Conservation (phyloP, 169 alveolate genomes). For the Plasmodium vinckei region DNA sequence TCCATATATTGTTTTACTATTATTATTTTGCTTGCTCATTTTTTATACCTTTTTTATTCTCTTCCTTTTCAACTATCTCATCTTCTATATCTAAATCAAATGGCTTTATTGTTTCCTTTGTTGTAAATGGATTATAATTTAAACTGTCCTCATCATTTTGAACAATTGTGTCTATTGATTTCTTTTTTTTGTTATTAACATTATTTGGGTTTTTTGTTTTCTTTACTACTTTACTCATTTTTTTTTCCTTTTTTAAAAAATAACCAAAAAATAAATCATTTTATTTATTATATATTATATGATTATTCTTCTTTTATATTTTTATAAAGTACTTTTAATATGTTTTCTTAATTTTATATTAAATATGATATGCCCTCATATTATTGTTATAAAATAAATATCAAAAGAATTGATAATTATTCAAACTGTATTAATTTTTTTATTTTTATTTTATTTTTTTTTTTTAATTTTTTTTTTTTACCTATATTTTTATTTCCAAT, state of each 20-base stretch:
- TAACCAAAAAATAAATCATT: too few relatives aligned
- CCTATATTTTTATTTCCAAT: too few relatives aligned
- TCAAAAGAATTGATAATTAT: too few relatives aligned
- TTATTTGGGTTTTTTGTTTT: constrained; percentile 4
- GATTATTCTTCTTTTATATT: neutral
- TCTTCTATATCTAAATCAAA: constrained; percentile 27
- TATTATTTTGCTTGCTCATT: neutral
- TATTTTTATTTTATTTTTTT: too few relatives aligned
- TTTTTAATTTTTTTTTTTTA: too few relatives aligned
- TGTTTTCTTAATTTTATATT: too few relatives aligned
- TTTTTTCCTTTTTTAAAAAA: neutral
- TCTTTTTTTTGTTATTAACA: constrained; percentile 5
- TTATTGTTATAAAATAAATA: too few relatives aligned
- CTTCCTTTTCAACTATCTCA: constrained; percentile 5
- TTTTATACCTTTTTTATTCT: constrained; percentile 8
- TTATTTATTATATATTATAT: neutral
- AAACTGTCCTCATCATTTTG: neutral
- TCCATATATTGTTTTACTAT: too few relatives aligned
- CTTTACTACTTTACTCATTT: constrained; percentile 23
- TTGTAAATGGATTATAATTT: constrained; percentile 29
- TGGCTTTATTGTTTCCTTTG: constrained; percentile 22
- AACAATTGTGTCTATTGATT: neutral
- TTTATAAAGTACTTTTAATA: neutral
- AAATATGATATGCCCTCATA: too few relatives aligned
- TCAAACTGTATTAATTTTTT: too few relatives aligned